Conservation (phyloP, 495 filamentous ascomycete genomes). For the Penicillium dipodomyicola region DNA sequence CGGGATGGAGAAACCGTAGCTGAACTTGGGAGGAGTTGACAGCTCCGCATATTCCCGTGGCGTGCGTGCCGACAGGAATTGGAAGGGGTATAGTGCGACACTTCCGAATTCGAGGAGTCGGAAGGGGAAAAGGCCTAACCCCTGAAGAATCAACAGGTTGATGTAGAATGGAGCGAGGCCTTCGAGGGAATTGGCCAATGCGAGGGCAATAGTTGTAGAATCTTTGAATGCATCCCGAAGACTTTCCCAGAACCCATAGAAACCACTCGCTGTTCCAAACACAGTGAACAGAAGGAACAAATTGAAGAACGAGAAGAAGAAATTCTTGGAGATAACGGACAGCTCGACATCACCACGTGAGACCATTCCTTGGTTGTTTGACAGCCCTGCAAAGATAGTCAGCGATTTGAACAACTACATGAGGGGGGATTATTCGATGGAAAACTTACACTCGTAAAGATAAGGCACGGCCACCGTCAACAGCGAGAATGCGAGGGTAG, state of each 20-base stretch:
- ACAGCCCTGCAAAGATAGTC: constrained; percentile 53
- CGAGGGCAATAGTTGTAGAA: constrained; percentile 71
- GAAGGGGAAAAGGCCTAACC: constrained; percentile 87
- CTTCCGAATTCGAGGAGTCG: constrained; percentile 87
- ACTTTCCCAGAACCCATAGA: constrained; percentile 64
- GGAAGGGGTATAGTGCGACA: constrained; percentile 79
- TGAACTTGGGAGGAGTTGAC: constrained; percentile 79
- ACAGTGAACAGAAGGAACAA: constrained; percentile 94
- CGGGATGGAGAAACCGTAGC: constrained; percentile 93
- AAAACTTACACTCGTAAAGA: constrained; percentile 76
- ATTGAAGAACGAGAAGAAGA: constrained; percentile 99
- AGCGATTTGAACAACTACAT: constrained; percentile 5
- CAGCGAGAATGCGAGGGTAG: constrained; percentile 77
- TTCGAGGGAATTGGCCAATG: constrained; percentile 72
- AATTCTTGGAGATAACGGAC: constrained; percentile 95
- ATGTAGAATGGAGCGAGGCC: constrained; percentile 79
- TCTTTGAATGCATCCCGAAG: constrained; percentile 73
- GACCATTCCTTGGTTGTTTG: constrained; percentile 87
- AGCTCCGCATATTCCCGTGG: constrained; percentile 89
- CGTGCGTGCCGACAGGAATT: constrained; percentile 74
- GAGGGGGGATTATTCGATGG: background rate
- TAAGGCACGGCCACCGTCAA: constrained; percentile 89
- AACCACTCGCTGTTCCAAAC: constrained; percentile 74
- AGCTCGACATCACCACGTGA: constrained; percentile 94
- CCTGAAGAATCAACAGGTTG: constrained; percentile 93